phyloP scores from a whole-genome alignment of 495 filamentous ascomycete species.

The Penicillium cosmopolitanum region DNA sequence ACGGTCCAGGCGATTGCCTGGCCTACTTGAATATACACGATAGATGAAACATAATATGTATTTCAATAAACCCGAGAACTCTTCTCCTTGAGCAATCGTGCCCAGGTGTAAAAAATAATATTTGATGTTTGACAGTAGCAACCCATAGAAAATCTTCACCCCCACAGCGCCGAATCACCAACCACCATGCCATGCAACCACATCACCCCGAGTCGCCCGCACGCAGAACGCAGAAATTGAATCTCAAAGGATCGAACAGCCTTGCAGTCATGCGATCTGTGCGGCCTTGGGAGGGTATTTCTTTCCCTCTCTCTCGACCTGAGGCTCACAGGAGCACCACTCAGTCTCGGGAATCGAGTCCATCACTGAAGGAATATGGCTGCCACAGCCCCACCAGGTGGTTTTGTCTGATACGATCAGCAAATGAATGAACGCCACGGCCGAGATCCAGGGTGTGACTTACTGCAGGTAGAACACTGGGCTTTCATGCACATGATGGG shows the following conservation, averaged over 20 bases:
- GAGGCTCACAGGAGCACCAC: constrained; percentile 67
- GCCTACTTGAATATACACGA: neutral
- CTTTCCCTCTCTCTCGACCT: constrained; percentile 62
- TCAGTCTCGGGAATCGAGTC: constrained; percentile 60
- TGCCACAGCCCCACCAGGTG: constrained; percentile 75
- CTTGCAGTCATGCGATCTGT: constrained; percentile 40
- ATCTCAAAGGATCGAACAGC: constrained; percentile 25
- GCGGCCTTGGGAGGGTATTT: constrained; percentile 65
- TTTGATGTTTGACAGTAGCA: neutral
- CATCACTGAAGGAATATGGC: constrained; percentile 68
- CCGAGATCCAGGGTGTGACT: constrained; percentile 13
- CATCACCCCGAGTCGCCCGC: neutral
- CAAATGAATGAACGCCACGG: neutral
- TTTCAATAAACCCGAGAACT: too few species aligned
- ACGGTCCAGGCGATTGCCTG: neutral
- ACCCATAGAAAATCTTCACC: neutral
- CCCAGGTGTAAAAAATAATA: too few species aligned
- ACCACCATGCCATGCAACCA: neutral
- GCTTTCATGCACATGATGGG: constrained; percentile 53
- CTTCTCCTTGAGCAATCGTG: too few species aligned
- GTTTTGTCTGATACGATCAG: constrained; percentile 55
- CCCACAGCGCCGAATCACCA: neutral
- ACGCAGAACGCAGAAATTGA: neutral
- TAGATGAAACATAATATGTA: neutral
- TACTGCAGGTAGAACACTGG: constrained; percentile 55